Percentiles rank a stretch among this genome's conserved stretches.
Evolutionary conservation across 768 basidiomycete species (phyloP).

Genomic region (Gloeophyllum trabeum): DNA sequence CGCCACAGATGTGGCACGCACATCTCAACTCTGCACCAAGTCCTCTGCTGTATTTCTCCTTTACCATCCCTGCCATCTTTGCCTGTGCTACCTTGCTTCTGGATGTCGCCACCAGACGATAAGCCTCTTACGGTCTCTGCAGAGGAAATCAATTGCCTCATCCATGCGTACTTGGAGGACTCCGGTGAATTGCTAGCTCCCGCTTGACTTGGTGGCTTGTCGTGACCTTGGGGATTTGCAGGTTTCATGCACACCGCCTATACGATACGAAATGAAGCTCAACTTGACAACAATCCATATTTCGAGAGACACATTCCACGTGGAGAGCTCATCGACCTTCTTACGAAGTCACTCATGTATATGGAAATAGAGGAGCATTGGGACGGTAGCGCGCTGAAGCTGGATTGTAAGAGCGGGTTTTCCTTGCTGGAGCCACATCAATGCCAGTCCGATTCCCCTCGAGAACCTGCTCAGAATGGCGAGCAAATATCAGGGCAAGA

Average conservation of each 20-base stretch:
- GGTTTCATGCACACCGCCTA: slow-evolving; percentile 80
- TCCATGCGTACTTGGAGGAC: slow-evolving; percentile 76
- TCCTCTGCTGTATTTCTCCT: background rate
- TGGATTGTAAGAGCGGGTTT: slow-evolving; percentile 60
- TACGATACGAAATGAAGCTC: slow-evolving; percentile 63
- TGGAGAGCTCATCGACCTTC: slow-evolving; percentile 72
- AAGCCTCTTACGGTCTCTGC: slow-evolving; percentile 53
- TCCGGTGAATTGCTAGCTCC: slow-evolving; percentile 39
- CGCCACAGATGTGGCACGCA: background rate
- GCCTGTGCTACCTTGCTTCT: background rate
- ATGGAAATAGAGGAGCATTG: slow-evolving; percentile 79
- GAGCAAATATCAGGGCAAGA: slow-evolving; percentile 1
- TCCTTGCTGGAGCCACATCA: slow-evolving; percentile 66
- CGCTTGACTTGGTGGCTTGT: background rate
- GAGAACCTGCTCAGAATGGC: slow-evolving; percentile 13
- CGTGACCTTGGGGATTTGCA: slow-evolving; percentile 17
- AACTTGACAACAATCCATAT: slow-evolving; percentile 57
- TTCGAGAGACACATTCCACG: slow-evolving; percentile 67
- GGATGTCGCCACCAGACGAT: slow-evolving; percentile 16
- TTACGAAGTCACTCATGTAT: slow-evolving; percentile 73
- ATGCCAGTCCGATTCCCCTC: slow-evolving; percentile 43
- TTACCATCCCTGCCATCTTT: too few species aligned
- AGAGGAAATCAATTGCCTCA: slow-evolving; percentile 78
- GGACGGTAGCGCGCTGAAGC: slow-evolving; percentile 47
- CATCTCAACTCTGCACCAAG: background rate